Evolutionary conservation across 2,329 filamentous ascomycete genomes (phyloP).

Genomic region (Epichloe sibirici): DNA sequence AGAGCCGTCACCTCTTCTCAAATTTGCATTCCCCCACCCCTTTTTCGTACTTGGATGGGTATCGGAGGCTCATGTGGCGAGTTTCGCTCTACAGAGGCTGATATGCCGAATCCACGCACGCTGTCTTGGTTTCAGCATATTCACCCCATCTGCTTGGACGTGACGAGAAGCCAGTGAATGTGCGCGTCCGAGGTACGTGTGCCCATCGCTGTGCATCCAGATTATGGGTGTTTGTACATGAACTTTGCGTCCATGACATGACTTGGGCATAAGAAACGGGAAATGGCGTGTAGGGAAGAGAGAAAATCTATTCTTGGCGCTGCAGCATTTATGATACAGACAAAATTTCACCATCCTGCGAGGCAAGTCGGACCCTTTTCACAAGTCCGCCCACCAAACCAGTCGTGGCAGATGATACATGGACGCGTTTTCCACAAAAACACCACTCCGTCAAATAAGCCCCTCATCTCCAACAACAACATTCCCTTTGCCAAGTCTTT

Average conservation of each 20-base stretch:
- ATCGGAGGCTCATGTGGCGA: too few species aligned
- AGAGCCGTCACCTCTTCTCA: too few species aligned
- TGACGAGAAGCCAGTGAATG: too few species aligned
- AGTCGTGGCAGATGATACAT: conserved; percentile 8
- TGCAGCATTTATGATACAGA: conserved; percentile 8
- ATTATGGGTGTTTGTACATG: too few species aligned
- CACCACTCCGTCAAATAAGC: not conserved
- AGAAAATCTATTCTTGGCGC: conserved; percentile 3
- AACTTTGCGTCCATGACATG: not conserved
- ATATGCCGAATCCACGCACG: too few species aligned
- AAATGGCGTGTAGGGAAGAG: not conserved
- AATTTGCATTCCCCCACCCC: too few species aligned
- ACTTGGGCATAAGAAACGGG: not conserved
- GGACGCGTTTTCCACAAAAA: not conserved
- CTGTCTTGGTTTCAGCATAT: too few species aligned
- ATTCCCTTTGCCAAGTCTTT: not conserved
- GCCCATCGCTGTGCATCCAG: too few species aligned
- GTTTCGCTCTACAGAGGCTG: too few species aligned
- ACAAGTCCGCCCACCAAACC: conserved; percentile 3
- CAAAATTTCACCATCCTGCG: conserved; percentile 3
- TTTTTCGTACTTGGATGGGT: too few species aligned
- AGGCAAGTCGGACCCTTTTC: not conserved
- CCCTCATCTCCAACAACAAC: not conserved
- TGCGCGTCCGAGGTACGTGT: too few species aligned
- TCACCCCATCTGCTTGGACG: too few species aligned